Base-by-base conservation (phyloP, 2,329 filamentous ascomycete genomes). In the Cytospora mali region DNA sequence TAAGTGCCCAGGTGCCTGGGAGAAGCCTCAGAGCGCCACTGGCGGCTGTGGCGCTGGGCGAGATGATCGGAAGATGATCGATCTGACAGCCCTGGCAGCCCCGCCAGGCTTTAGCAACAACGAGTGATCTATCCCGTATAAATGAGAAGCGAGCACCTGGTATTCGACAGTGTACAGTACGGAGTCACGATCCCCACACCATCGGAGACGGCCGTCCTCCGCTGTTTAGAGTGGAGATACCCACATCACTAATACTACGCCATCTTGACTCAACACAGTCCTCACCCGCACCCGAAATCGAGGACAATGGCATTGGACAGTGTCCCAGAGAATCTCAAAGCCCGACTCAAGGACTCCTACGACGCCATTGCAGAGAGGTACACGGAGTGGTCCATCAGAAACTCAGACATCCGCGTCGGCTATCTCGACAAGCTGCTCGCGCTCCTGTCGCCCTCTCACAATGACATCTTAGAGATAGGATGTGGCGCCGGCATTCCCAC, bases 401-500 rank as follows among this genome's bases (percentile, higher is more conserved):
- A 77, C 59, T 68, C 69, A 21, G 62, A 68, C 14, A 59, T 70
- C n/a, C 75, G 76, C 42, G 59, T 74, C 16, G 39, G 65, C 7
- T 78, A 79, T 61, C 70, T 78, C 16, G 69, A 72, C 29, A 69
- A 70, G 55, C 69, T 79, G 6, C 61, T 76, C 27, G 62, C 53
- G 1, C 66, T 69, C 21, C 68, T 76, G 16, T 18, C 56, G 55
- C 11, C 61, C 57, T 49, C 31, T 16, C 51, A 61, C n/a, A 51
- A 31, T 1, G 50, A 61, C 29, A 69, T 77, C 25, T 74, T 80
- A 28, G 79, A 80, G 63, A 73, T 80, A 9, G 79, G 78, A 50
- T 79, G 77, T 68, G 78, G 78, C 49, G 69, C 72, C 35, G 78
- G 78, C 39, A 42, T 73, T 9, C 78, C 77, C 9, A 73, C 75